phyloP scores from a whole-genome alignment of 768 basidiomycete genomes.

The Boletus rufocinnamomeus region DNA sequence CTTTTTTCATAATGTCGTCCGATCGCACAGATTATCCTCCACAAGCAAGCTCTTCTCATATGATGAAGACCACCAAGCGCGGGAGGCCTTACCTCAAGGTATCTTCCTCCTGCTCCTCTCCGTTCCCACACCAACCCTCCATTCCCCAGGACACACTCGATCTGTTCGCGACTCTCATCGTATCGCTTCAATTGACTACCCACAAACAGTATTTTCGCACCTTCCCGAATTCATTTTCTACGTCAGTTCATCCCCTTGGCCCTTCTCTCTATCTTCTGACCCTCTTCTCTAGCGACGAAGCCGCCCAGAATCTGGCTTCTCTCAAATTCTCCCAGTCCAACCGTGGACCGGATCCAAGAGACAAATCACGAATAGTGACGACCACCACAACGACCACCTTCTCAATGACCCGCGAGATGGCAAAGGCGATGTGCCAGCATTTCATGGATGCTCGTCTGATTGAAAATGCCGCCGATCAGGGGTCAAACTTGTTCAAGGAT shows the following conservation, averaged over 20 bases:
- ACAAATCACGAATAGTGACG: constrained; percentile 96
- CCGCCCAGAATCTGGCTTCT: constrained; percentile 87
- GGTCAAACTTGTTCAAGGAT: constrained; percentile 92
- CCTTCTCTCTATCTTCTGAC: constrained; percentile 8
- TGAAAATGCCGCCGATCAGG: constrained; percentile 92
- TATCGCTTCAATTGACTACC: constrained; percentile 83
- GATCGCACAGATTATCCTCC: constrained; percentile 43
- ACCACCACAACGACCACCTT: constrained; percentile 99
- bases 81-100: constrained; percentile 95
- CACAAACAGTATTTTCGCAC: constrained; percentile 97
- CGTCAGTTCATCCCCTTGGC: constrained; percentile 54
- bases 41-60: constrained; percentile 76
- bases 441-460: constrained; percentile 99
- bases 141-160: constrained; percentile 87
- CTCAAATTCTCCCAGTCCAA: constrained; percentile 99
- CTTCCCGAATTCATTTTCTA: constrained; percentile 93
- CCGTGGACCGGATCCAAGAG: constrained; percentile 96
- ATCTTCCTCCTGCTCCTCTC: constrained; percentile 13
- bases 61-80: constrained; percentile 99
- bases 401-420: constrained; percentile 99
- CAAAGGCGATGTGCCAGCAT: constrained; percentile 99
- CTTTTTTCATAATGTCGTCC: constrained; percentile 37
- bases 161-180: constrained; percentile 94
- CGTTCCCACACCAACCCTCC: constrained; percentile 3
- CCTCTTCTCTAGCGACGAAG: constrained; percentile 75